Evolutionary conservation across 257 asterid genomes (phyloP).

Genomic region (Solanum paucissectum): DNA sequence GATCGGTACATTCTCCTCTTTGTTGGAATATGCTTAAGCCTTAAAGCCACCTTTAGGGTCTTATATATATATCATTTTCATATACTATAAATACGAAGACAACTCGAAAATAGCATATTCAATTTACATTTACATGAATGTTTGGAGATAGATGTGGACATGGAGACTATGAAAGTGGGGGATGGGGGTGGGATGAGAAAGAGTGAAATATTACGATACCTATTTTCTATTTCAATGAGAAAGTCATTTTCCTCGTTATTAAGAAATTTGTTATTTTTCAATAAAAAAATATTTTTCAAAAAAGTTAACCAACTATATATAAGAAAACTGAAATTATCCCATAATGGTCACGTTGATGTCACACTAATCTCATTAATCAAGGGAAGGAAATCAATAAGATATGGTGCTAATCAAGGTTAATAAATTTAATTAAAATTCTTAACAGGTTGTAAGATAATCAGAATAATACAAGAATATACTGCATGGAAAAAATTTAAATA

Average conservation of each 20-base stretch:
- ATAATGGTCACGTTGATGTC: not conserved
- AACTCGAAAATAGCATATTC: too few relatives aligned
- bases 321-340: not conserved
- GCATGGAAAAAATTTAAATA: not conserved
- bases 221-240: accelerated
- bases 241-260: not conserved
- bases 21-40: too few relatives aligned
- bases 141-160: not conserved
- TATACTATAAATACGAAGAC: too few relatives aligned
- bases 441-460: not conserved
- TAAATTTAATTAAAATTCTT: not conserved
- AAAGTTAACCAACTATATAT: too few relatives aligned
- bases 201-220: not conserved
- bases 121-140: not conserved
- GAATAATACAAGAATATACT: not conserved
- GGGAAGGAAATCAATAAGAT: not conserved
- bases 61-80: too few relatives aligned
- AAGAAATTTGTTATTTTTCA: too few relatives aligned
- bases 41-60: too few relatives aligned
- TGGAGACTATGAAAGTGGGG: not conserved
- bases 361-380: not conserved
- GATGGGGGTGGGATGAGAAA: not conserved
- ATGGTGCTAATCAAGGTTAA: not conserved
- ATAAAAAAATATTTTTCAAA: too few relatives aligned
- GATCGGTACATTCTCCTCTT: too few relatives aligned